Conservation (phyloP, 768 basidiomycete genomes). For the Tephrocybe rancida region DNA sequence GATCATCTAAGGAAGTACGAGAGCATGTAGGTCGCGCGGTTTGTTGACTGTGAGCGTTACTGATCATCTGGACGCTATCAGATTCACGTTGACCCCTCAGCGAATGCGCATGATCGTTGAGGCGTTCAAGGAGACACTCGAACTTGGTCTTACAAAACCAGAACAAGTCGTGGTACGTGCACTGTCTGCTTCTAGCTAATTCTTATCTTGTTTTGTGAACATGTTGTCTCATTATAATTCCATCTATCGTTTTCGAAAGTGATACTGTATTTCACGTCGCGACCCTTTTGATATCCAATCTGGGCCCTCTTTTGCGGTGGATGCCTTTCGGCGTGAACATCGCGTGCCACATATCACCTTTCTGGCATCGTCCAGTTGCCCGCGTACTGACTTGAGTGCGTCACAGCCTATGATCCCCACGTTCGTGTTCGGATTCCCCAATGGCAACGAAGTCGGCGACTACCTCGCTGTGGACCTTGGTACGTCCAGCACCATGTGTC, state of each 20-base stretch:
- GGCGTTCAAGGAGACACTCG: conserved; percentile 91
- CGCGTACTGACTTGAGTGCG: conserved; percentile 8
- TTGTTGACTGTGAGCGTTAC: conserved; percentile 1
- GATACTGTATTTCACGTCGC: neutral
- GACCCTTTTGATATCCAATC: neutral
- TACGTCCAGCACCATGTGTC: conserved; percentile 33
- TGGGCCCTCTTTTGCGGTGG: neutral
- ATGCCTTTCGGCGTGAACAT: neutral
- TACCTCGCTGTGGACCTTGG: conserved; percentile 91
- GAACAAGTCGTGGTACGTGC: conserved; percentile 85
- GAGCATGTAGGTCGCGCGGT: conserved; percentile 60
- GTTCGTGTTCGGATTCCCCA: conserved; percentile 95
- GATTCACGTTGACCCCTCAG: conserved; percentile 87
- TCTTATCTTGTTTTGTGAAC: neutral
- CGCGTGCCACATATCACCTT: neutral
- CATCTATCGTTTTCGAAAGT: neutral
- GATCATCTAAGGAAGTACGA: conserved; percentile 94
- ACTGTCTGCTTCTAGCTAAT: neutral
- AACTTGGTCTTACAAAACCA: conserved; percentile 79
- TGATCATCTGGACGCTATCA: conserved; percentile 26
- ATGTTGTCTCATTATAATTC: conserved; percentile 3
- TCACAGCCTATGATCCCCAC: conserved; percentile 93
- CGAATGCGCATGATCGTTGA: conserved; percentile 97
- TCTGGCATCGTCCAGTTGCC: neutral
- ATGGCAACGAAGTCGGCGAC: conserved; percentile 85